Conservation (phyloP, 2,329 filamentous ascomycete genomes). For the Epichloe hybrida region DNA sequence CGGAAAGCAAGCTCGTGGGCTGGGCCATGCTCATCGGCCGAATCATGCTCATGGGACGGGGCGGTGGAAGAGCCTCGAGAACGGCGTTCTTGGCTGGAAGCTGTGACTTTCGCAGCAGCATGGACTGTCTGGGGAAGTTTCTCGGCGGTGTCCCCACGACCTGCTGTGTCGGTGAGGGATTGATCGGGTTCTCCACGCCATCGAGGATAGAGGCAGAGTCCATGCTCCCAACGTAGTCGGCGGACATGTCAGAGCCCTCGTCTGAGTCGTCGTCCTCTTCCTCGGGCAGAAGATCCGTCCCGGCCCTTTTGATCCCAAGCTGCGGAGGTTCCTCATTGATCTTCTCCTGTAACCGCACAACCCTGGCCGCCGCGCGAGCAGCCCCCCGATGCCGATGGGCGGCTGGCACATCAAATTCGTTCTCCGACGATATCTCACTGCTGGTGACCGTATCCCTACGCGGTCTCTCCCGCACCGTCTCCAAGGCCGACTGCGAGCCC, state of each 20-base stretch:
- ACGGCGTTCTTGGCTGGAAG: constrained; percentile 41
- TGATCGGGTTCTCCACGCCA: constrained; percentile 45
- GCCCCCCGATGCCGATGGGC: constrained; percentile 52
- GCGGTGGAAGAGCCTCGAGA: constrained; percentile 55
- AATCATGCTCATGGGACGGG: constrained; percentile 51
- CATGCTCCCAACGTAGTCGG: constrained; percentile 51
- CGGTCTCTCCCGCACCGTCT: constrained; percentile 54
- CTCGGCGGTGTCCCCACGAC: constrained; percentile 52
- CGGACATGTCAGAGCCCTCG: constrained; percentile 48
- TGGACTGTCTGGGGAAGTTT: constrained; percentile 47
- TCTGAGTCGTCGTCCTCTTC: constrained; percentile 48
- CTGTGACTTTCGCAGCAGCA: constrained; percentile 48
- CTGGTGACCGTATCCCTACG: constrained; percentile 67
- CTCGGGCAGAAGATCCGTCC: constrained; percentile 40
- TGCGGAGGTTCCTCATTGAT: constrained; percentile 24
- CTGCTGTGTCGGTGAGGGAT: constrained; percentile 39
- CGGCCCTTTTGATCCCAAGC: constrained; percentile 28
- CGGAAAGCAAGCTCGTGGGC: constrained; percentile 57
- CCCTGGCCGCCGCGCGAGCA: constrained; percentile 39
- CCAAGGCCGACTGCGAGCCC: constrained; percentile 58
- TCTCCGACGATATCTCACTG: constrained; percentile 73
- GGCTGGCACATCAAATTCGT: constrained; percentile 56
- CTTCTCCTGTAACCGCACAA: constrained; percentile 23
- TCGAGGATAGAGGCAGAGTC: constrained; percentile 61
- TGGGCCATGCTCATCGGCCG: constrained; percentile 53